Base-by-base conservation (phyloP, 202 grass and related monocot genomes). In the Elaeis oleifera region DNA sequence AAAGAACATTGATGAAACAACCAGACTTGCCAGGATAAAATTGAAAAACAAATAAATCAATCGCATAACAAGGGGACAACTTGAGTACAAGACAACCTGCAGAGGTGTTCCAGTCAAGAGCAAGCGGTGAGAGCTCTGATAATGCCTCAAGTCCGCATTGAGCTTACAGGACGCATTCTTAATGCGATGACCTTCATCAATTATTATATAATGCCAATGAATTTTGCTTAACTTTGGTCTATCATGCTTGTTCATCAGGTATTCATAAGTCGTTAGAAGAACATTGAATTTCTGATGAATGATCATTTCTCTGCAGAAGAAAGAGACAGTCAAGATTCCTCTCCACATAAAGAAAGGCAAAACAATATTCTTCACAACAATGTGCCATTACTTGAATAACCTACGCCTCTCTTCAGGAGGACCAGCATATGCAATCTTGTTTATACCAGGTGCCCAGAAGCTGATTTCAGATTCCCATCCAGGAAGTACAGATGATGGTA, bases 161-260 rank as follows among this genome's bases (percentile, higher is more conserved):
- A 99, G 88, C 72, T 99, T 99, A 80, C 94, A 99, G 26, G 94
- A 99, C 8, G 94, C 94, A 58, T 99, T 99, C 70, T 99, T 99
- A 80, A 99, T 99, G 32, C 94, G 94, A 64, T 99, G 94, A 27
- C 94, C 94, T 83, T 99, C 94, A 71, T 99, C 94, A 48, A 99
- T 99, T 81, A 99, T 99, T 64, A 99, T 84, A 70, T 99, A 99
- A 54, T 87, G 94, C 94, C 94, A 99, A 53, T 99, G 85, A 70
- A 99, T 89, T 83, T 99, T 99, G 72, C 94, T 87, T 73, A 99
- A 78, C 66, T 99, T 99, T 77, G 94, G 94, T 66, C 88, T 83
- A 74, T 99, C 94, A 67, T 99, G 88, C 61, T 99, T 99, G 75
- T 99, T 99, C 94, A 99, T 99, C 72, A 99, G 70, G 75, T 99